Conservation (phyloP, 768 basidiomycete species). For the Phanerochaete sordida region DNA sequence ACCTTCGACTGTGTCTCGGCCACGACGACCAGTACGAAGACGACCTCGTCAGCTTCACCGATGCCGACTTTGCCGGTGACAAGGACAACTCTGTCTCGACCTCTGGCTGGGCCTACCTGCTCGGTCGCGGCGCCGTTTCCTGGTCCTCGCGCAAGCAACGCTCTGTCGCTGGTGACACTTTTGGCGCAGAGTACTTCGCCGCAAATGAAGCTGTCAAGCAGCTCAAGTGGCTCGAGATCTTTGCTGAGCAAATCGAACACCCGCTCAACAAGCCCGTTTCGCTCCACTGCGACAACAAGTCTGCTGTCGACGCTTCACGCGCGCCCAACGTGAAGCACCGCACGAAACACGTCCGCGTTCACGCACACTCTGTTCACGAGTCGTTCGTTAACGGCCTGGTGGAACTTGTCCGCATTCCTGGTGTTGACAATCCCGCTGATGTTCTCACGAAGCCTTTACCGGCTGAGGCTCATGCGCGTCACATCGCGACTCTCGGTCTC, state of each 20-base stretch:
- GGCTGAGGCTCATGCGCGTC: background rate
- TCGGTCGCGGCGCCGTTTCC: slow-evolving; percentile 32
- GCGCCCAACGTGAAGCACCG: background rate
- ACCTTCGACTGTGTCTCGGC: slow-evolving; percentile 7
- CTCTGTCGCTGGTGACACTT: slow-evolving; percentile 32
- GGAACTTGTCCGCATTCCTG: background rate
- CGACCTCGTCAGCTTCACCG: slow-evolving; percentile 5
- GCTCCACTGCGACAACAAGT: slow-evolving; percentile 3
- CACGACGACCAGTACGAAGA: background rate
- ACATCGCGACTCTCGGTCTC: background rate
- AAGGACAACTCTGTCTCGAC: slow-evolving; percentile 14
- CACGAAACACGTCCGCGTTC: background rate
- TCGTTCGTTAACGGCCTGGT: background rate
- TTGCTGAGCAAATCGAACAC: slow-evolving; percentile 1
- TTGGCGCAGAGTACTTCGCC: slow-evolving; percentile 38
- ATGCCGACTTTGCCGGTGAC: slow-evolving; percentile 10
- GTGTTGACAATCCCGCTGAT: slow-evolving; percentile 6
- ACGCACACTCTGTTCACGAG: slow-evolving; percentile 1
- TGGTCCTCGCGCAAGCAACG: slow-evolving; percentile 41
- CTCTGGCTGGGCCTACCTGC: slow-evolving; percentile 29
- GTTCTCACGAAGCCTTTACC: slow-evolving; percentile 7
- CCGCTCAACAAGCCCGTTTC: background rate
- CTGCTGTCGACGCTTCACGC: background rate
- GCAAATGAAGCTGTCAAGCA: slow-evolving; percentile 29
- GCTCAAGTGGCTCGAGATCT: slow-evolving; percentile 29